Base-by-base conservation (phyloP, 345 rosid species). In the Brassica juncea region DNA sequence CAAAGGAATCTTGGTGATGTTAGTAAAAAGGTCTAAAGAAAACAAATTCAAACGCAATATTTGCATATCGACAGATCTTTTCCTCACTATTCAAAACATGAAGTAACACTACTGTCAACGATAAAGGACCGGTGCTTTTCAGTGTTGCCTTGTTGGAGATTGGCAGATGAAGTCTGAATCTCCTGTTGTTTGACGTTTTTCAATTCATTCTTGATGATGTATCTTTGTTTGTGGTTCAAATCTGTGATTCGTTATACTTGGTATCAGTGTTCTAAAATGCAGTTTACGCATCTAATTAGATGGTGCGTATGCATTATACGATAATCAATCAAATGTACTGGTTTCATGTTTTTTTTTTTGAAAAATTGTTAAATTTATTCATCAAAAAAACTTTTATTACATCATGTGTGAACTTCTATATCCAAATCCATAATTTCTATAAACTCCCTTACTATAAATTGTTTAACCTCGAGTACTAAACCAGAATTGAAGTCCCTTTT, bases 1-100 rank as follows among this genome's bases (percentile, higher is more conserved):
- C 80, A 82, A 88, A 85, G 62, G 89, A 87, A 81, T 79, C 77
- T 34, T 83, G 54, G 54, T 74, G 58, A 37, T 74, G 39, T 10
- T 69, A 37, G 21, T 65, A 14, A 54, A n/a, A 44, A 62, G 5
- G 7, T 6, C 44, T 6, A 73, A 16, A 10, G 16, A 57, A 47
- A 34, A 16, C 82, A 14, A 9, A n/a, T 10, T 25, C 21, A 21
- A 12, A 60, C 8, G 25, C 59, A 35, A 15, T 4, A 32, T 72
- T 23, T 19, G 23, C 34, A 8, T 31, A 66, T 66, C 39, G 42
- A 58, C 31, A 31, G 44, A 68, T 68, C 12, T n/a, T 42, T 15
- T 25, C 44, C 7, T 47, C 73, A 72, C 30, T 7, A 72, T 37
- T 19, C 8, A 72, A 58, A 39, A 47, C 73, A 66, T 57, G 72